Base-by-base conservation (phyloP, 352 stramenopile genomes). In the Globisporangium middletonii region DNA sequence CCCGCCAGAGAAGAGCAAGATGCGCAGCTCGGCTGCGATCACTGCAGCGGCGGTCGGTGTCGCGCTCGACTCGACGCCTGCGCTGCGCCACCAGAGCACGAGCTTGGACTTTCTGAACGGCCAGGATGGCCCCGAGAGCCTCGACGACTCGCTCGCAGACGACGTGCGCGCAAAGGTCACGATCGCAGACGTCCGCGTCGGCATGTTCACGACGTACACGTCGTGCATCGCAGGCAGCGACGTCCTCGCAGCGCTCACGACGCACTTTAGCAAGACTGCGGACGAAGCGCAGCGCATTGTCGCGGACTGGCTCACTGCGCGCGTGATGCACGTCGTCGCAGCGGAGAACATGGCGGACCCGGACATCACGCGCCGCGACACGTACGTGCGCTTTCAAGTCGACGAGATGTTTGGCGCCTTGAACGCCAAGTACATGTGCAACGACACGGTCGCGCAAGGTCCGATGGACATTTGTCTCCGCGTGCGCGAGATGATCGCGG, bases 351-450 rank as follows among this genome's bases (percentile, higher is more conserved):
- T 61, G 45, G 64, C 51, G 13, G 57, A 76, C 33, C 79, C 79
- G 9, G 76, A 89, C 55, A 54, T 89, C 27, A 44, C 59, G 3
- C 62, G 76, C 30, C 64, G 63, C 2, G 68, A 77, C 57, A 90
- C 83, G 19, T 90, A 84, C 51, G 56, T 92, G 46, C 82, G 85
- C 9, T 94, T 94, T 53, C 85, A 92, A 77, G 79, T 94, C 26
- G 85, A 94, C 46, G 79, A 92, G 50, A 58, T 86, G n/a, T 90
- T 89, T 60, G 70, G 80, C 4, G 79, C 83, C 18, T 64, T 94
- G 2, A 94, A 94, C 59, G 86, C 85, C 62, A 88, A 88, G 60
- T 89, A 93, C 42, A 72, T 89, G 23, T 83, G 67, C 45, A 71
- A 70, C 18, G 68, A 83, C 33, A 55, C 63, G 3, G 63, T 75